Percentiles rank a stretch among this genome's conserved stretches.
phyloP scores from a whole-genome alignment of 371 early-diverging fungal species.

The Mucor mucedo region DNA sequence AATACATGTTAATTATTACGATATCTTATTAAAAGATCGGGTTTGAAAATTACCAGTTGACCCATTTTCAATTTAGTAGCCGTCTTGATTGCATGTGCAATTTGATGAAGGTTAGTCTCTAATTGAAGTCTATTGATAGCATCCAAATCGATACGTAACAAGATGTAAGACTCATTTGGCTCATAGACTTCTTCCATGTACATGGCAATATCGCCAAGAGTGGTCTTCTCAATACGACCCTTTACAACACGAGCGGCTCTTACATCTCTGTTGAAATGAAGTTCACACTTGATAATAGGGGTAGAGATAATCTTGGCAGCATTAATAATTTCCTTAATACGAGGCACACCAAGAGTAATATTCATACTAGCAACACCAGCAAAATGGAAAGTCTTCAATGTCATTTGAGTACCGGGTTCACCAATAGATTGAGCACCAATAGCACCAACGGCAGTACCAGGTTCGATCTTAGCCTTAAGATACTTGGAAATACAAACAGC shows the following conservation, averaged over 20 bases:
- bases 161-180: slow-evolving; percentile 75
- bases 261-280: slow-evolving; percentile 71
- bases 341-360: slow-evolving; percentile 99
- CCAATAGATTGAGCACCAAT: slow-evolving; percentile 99
- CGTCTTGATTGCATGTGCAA: slow-evolving; percentile 78
- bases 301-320: slow-evolving; percentile 95
- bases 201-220: slow-evolving; percentile 88
- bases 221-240: slow-evolving; percentile 91
- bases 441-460: slow-evolving; percentile 99
- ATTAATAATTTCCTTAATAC: slow-evolving; percentile 99
- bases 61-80: slow-evolving; percentile 89
- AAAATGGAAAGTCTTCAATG: slow-evolving; percentile 99
- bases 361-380: slow-evolving; percentile 99
- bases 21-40: too few species aligned
- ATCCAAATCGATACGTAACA: slow-evolving; percentile 81
- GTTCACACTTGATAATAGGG: slow-evolving; percentile 90
- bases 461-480: slow-evolving; percentile 84
- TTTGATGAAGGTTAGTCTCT: slow-evolving; percentile 78
- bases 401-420: slow-evolving; percentile 99
- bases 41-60: slow-evolving; percentile 48
- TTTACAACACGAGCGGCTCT: slow-evolving; percentile 93
- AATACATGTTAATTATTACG: neutral
- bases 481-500: slow-evolving; percentile 85
- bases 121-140: slow-evolving; percentile 81
- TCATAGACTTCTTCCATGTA: slow-evolving; percentile 92